Base-by-base conservation (phyloP, 2,329 filamentous ascomycete genomes). In the Trichocomaceae sp. region DNA sequence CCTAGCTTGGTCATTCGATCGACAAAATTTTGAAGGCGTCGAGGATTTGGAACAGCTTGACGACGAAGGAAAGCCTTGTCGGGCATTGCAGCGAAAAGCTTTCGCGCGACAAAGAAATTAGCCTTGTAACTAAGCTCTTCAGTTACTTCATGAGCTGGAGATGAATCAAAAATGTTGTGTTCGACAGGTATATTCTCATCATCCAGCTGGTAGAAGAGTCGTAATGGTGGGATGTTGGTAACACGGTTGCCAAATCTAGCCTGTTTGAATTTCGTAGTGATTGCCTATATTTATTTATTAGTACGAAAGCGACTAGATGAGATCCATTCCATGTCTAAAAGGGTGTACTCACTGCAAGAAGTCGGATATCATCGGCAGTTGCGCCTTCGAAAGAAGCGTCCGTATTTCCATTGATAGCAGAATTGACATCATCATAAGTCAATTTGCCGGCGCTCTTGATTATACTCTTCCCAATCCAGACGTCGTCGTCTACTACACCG, bases 161-260 rank as follows among this genome's bases (percentile, higher is more conserved):
- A 90, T 29, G 89, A 92, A 70, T 96, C 86, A 66, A 97, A 99
- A 60, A 99, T 88, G 75, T 97, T 99, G 69, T 90, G 84, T 75
- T 96, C 90, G 41, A 97, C 91, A 2, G 92, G 93, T 52, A 96
- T 90, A 71, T 97, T 97, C 78, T 99, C 93, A 63, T 99, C 93
- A 63, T 99, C 93, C 41, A 97, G 81, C 74, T 96, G 91, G 72
- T 96, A 90, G 58, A 97, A 78, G 47, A 99, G 81, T 55, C 93
- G 87, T 51, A 99, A 82, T 41, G 92, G 86, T 33, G 91, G 87
- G 63, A 96, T 88, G 12, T 87, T 84, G 60, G 87, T 83, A 44
- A 84, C 84, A 35, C 87, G 86, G 51, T 90, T 86, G 55, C 87
- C 88, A 57, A 96, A 87, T 57, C 93, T 87, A 49, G 83, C 79